phyloP scores from a whole-genome alignment of 164 flowering plant species.

The Kingdonia uniflora region DNA sequence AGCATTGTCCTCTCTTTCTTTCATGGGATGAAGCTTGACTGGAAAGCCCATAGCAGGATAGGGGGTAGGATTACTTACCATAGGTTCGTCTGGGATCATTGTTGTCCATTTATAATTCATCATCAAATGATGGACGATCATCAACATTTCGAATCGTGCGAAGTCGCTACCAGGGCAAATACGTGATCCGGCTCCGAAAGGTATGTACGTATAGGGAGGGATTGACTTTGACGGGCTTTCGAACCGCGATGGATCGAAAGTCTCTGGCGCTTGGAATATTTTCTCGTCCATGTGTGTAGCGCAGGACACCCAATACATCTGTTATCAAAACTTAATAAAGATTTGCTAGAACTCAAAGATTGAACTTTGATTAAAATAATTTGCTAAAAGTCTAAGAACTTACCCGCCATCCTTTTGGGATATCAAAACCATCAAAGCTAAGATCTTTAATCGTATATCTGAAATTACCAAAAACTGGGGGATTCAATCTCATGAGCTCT shows the following conservation, averaged over 20 bases:
- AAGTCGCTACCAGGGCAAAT: conserved; percentile 1
- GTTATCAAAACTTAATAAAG: background rate
- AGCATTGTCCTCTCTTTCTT: too few species aligned
- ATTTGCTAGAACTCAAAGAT: background rate
- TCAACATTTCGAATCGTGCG: background rate
- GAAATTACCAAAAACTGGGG: conserved; percentile 3
- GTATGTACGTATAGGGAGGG: background rate
- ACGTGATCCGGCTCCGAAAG: background rate
- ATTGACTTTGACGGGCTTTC: background rate
- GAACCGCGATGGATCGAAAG: conserved; percentile 1
- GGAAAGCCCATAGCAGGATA: conserved; percentile 1
- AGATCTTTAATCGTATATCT: background rate
- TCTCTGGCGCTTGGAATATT: background rate
- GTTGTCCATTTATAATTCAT: conserved; percentile 1
- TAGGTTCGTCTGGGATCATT: background rate
- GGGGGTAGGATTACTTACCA: background rate
- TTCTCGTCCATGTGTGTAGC: conserved; percentile 2
- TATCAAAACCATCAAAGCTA: background rate
- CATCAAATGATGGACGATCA: background rate
- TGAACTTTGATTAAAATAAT: background rate
- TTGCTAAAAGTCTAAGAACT: background rate
- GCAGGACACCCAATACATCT: conserved; percentile 1
- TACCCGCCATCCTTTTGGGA: conserved; percentile 6
- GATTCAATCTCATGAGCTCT: background rate
- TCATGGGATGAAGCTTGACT: too few species aligned